Conservation (phyloP, 2,329 filamentous ascomycete species). For the Curvularia sp. region DNA sequence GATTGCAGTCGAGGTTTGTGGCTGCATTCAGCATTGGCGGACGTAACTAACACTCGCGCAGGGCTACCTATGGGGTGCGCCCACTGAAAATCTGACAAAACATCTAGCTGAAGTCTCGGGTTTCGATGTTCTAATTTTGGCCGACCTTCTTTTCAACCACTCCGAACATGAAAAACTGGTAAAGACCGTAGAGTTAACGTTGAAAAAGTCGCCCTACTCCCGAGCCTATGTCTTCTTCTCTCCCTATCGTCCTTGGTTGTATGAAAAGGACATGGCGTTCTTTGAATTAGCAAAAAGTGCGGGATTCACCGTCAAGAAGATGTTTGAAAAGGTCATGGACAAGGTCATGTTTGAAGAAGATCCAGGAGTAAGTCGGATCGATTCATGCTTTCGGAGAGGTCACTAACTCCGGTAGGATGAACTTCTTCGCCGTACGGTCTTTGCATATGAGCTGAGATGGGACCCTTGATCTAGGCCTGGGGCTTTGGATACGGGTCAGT, state of each 20-base stretch:
- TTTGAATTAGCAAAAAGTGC: constrained; percentile 76
- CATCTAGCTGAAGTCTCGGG: constrained; percentile 60
- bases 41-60: constrained; percentile 43
- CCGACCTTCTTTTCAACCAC: constrained; percentile 90
- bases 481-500: too few relatives aligned
- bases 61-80: constrained; percentile 85
- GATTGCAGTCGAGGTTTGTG: constrained; percentile 49
- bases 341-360: constrained; percentile 90
- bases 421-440: constrained; percentile 80
- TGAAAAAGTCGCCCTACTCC: constrained; percentile 64
- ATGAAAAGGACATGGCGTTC: constrained; percentile 83
- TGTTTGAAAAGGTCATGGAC: constrained; percentile 82
- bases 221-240: constrained; percentile 90
- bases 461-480: constrained; percentile 8
- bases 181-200: constrained; percentile 71
- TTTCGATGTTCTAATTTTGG: constrained; percentile 85
- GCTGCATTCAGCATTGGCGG: background rate
- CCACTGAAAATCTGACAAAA: constrained; percentile 64
- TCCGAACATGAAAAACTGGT: constrained; percentile 83
- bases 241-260: constrained; percentile 89
- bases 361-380: constrained; percentile 66
- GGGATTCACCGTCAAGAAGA: constrained; percentile 79
- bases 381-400: background rate
- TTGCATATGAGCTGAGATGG: constrained; percentile 78
- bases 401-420: constrained; percentile 65